Percentiles rank a stretch among this genome's conserved stretches.
Conservation (phyloP, 306 rosid species). For the Lathyrus sativus region DNA sequence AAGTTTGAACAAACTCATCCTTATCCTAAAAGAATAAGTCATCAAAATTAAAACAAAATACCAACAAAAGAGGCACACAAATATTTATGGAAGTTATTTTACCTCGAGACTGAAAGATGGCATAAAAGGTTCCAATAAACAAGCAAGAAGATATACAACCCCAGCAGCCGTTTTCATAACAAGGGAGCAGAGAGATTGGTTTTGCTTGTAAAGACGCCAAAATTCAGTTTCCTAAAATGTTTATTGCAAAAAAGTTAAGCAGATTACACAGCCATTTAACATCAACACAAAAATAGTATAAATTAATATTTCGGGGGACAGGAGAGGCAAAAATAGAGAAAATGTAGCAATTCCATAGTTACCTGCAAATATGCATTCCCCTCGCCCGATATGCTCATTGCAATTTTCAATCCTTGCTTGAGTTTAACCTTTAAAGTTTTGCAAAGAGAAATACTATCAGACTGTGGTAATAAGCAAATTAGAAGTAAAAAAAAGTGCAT, state of each 20-base stretch:
- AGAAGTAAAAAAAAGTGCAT: conserved; percentile 15
- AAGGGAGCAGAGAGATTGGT: conserved; percentile 66
- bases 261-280: conserved; percentile 1
- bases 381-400: conserved; percentile 85
- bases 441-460: conserved; percentile 29
- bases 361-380: conserved; percentile 94
- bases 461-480: conserved; percentile 22
- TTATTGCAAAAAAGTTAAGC: conserved; percentile 21
- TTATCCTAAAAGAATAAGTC: conserved; percentile 17
- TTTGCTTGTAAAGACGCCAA: conserved; percentile 87
- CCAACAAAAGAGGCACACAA: neutral
- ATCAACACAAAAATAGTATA: neutral
- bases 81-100: conserved; percentile 28
- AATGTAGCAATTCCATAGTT: conserved; percentile 25
- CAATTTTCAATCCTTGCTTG: conserved; percentile 87
- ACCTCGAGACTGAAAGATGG: conserved; percentile 89
- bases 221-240: conserved; percentile 71
- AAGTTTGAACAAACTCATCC: neutral
- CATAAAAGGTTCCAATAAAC: conserved; percentile 88
- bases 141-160: conserved; percentile 80
- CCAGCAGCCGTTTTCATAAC: conserved; percentile 92
- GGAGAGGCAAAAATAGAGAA: neutral
- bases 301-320: neutral
- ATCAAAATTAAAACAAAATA: neutral
- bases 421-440: conserved; percentile 71